Percentiles rank a stretch among this genome's conserved stretches.
Conservation (phyloP, 441 rosid species). For the Omphalea diandra region DNA sequence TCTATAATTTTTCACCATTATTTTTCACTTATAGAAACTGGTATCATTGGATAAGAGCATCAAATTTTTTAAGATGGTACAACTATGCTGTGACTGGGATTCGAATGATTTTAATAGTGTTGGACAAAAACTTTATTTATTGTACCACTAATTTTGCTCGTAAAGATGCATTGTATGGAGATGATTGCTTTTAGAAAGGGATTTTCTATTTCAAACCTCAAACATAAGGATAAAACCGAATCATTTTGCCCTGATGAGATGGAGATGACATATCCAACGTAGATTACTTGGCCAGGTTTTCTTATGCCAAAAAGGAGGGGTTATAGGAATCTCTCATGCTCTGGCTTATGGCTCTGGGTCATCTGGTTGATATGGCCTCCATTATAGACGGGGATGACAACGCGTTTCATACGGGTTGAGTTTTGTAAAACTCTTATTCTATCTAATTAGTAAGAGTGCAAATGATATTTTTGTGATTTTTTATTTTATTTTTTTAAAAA, state of each 20-base stretch:
- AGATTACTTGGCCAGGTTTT: constrained; percentile 3
- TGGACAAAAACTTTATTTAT: background rate
- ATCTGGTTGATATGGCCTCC: constrained; percentile 11
- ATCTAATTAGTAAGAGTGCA: too few species aligned
- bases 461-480: too few species aligned
- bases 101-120: too few species aligned
- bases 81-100: too few species aligned
- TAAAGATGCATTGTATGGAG: background rate
- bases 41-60: too few species aligned
- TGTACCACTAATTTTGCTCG: background rate
- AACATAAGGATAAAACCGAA: constrained; percentile 1
- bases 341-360: background rate
- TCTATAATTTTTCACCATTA: background rate
- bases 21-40: too few species aligned
- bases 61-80: too few species aligned
- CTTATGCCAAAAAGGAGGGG: too few species aligned
- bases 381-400: background rate
- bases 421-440: too few species aligned
- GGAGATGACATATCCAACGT: constrained; percentile 7
- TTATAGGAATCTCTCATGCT: background rate
- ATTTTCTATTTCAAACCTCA: background rate
- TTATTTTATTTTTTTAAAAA: too few species aligned
- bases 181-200: background rate
- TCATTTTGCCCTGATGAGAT: background rate
- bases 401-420: too few species aligned